Evolutionary conservation across 78 protist species (phyloP).

Genomic region (Dictyostelium citrinum): DNA sequence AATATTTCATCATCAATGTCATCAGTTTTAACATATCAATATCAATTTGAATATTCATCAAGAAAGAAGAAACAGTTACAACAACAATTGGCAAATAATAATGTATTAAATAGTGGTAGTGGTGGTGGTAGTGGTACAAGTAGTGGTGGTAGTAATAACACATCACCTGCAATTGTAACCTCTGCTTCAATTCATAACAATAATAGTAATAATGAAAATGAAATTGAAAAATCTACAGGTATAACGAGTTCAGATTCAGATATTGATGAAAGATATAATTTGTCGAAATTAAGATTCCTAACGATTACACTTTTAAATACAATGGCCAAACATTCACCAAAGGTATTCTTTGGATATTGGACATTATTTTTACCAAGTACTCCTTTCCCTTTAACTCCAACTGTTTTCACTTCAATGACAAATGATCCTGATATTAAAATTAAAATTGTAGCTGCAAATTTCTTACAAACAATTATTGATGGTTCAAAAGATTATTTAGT

Average conservation of each 20-base stretch:
- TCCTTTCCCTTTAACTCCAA: slow-evolving; percentile 29
- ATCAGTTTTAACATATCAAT: slow-evolving; percentile 19
- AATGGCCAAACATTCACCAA: slow-evolving; percentile 37
- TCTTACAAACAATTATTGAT: slow-evolving; percentile 23
- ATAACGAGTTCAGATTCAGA: slow-evolving; percentile 64
- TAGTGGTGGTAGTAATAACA: neutral
- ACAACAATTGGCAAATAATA: neutral
- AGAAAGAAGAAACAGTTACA: neutral
- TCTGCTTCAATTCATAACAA: neutral
- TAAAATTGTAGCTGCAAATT: neutral
- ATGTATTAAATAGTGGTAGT: neutral
- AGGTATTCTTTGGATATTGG: slow-evolving; percentile 58
- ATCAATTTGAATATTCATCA: slow-evolving; percentile 19
- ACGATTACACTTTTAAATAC: slow-evolving; percentile 24
- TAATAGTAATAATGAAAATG: neutral
- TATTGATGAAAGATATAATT: slow-evolving; percentile 46
- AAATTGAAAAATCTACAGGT: slow-evolving; percentile 15
- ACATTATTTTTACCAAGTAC: slow-evolving; percentile 15
- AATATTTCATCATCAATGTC: slow-evolving; percentile 17
- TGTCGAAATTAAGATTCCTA: slow-evolving; percentile 29
- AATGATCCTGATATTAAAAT: slow-evolving; percentile 39
- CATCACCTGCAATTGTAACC: neutral
- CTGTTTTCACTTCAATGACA: slow-evolving; percentile 13
- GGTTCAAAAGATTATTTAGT: slow-evolving; percentile 46
- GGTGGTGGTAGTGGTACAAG: neutral